Evolutionary conservation across 2,329 filamentous ascomycete genomes (phyloP), one percentile per base, ranked within the genome.

Genomic region (Diaporthe ampelina): DNA sequence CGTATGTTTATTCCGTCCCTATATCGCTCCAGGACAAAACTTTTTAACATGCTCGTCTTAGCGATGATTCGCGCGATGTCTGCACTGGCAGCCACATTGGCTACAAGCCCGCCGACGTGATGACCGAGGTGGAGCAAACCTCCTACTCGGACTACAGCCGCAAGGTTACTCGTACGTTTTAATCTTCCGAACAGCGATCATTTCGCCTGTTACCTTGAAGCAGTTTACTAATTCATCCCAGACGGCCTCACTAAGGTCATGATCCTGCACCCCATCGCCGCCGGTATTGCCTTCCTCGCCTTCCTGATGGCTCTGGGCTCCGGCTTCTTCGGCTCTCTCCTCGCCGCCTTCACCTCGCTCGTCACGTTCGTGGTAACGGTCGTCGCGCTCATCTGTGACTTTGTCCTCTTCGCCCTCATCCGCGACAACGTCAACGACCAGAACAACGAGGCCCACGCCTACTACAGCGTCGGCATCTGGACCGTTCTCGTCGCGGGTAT

Each of bases 231-330:
- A 67, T 4, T n/a, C 11, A 19, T 24, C 21, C 45, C 45, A 67
- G 85, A 85, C 76, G 83, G 81, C 37, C 84, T 92, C 54, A 91
- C 90, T 56, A 84, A 85, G 76, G 88, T 89, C 76, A 89, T 92
- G 89, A 82, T 92, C 70, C 85, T 93, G 74, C 91, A 92, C 83
- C 90, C 91, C 37, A 83, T 92, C 78, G 89, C 86, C n/a, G 85
- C 86, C 75, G 89, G 83, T 72, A 80, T 92, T 4, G 84, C 86
- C 77, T 91, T 92, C 83, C 83, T 91, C 76, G 88, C 89, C 74
- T 91, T 91, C 82, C 79, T 91, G 61, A 82, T 91, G 65, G 87
- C 87, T 59, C 79, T 90, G 48, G 87, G 86, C 75, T 83, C 89
- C 3, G 88, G 88, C 74, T 75, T 88, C 65, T 77, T 86, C 63